Evolutionary conservation across 768 basidiomycete species (phyloP).

Genomic region (Brasilioporus rufonigricans): DNA sequence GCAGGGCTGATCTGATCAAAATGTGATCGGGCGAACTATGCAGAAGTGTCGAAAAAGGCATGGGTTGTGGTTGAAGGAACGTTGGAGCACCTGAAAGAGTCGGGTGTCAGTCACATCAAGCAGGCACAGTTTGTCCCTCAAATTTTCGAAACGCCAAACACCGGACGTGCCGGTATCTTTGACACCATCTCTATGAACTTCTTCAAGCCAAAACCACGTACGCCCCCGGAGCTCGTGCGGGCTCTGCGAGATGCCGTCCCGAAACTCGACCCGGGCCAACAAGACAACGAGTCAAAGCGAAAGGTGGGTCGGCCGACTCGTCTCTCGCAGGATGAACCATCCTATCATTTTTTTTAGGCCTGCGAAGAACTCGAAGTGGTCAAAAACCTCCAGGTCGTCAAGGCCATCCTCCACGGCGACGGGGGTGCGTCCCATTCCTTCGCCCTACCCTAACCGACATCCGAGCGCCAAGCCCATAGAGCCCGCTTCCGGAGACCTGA

Average conservation of each 20-base stretch:
- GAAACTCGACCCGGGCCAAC: conserved; percentile 68
- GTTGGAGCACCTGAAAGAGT: no score
- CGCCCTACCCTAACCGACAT: conserved; percentile 1
- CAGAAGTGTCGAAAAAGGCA: no score
- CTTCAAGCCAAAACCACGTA: conserved; percentile 88
- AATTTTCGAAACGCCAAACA: no score
- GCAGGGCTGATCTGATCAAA: no score
- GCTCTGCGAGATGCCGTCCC: conserved; percentile 76
- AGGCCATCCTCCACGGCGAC: conserved; percentile 83
- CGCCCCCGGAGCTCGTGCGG: conserved; percentile 84
- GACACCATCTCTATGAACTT: no score
- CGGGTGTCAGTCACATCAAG: no score
- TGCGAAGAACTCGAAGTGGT: conserved; percentile 73
- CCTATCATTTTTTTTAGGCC: conserved; percentile 51
- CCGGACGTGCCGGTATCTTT: no score
- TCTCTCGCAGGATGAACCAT: no score
- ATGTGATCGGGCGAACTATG: no score
- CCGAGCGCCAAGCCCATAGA: conserved; percentile 41
- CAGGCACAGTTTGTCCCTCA: no score
- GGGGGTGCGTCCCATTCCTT: conserved; percentile 57
- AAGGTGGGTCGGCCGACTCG: conserved; percentile 53
- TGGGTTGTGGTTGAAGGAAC: no score
- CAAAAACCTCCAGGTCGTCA: conserved; percentile 90
- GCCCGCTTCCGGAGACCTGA: conserved; percentile 76
- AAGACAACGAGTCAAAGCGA: conserved; percentile 71